Conservation (phyloP, 202 grass and related monocot species). For the Setaria viridis region DNA sequence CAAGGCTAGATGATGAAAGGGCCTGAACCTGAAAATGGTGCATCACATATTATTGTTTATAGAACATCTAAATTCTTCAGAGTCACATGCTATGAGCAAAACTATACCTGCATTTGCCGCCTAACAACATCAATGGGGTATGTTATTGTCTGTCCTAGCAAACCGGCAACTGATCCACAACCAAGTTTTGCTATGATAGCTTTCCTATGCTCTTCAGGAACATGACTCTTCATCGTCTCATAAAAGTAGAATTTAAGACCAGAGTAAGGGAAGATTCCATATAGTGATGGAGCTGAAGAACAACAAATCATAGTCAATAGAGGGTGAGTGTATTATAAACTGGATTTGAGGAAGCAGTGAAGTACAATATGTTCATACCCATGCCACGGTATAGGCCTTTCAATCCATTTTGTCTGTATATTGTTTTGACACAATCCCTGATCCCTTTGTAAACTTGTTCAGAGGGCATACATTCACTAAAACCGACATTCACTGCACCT, state of each 20-base stretch:
- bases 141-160: conserved; percentile 96
- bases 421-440: conserved; percentile 82
- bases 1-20: conserved; percentile 56
- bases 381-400: conserved; percentile 90
- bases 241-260: conserved; percentile 99
- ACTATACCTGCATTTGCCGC: conserved; percentile 91
- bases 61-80: conserved; percentile 20
- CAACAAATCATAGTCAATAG: conserved; percentile 45
- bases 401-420: conserved; percentile 83
- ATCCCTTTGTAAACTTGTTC: conserved; percentile 85
- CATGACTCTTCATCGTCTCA: conserved; percentile 89
- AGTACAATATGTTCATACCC: conserved; percentile 56
- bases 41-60: conserved; percentile 30
- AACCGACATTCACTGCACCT: conserved; percentile 52
- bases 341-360: conserved; percentile 20
- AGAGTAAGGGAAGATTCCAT: conserved; percentile 97
- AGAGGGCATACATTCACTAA: conserved; percentile 57
- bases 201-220: conserved; percentile 87
- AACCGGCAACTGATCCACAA: conserved; percentile 91
- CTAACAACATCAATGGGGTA: conserved; percentile 96
- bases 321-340: conserved; percentile 8
- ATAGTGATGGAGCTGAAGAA: conserved; percentile 79
- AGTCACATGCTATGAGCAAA: conserved; percentile 15
- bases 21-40: conserved; percentile 72
- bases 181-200: conserved; percentile 76